These are phyloP conservation scores for Viridothelium virens DNA, from an alignment of 495 filamentous ascomycete species.

Conservation along the genomic window DNA sequence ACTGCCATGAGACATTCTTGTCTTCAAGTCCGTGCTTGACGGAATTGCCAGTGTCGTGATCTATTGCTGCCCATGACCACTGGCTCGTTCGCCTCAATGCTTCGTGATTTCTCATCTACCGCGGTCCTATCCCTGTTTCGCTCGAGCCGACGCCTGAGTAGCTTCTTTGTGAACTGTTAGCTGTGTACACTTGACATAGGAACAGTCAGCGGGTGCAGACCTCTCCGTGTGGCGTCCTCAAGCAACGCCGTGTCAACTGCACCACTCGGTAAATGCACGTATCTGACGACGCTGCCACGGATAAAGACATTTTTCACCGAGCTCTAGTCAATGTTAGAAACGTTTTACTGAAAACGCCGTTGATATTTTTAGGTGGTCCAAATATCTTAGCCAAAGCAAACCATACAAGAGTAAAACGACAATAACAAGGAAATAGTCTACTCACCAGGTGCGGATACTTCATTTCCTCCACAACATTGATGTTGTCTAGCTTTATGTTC, in stretches of 20 bases:
- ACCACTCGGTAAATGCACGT: conserved; percentile 81
- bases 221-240: conserved; percentile 93
- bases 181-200: not conserved
- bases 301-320: conserved; percentile 99
- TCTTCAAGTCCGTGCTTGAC: not conserved
- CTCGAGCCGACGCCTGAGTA: conserved; percentile 24
- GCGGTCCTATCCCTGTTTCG: conserved; percentile 22
- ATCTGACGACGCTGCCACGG: conserved; percentile 89
- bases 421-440: not conserved
- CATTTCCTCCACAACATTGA: conserved; percentile 79
- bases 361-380: no score
- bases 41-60: not conserved
- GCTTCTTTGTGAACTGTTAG: conserved; percentile 18
- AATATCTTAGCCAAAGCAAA: not conserved
- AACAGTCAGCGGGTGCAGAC: conserved; percentile 44
- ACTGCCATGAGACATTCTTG: not conserved
- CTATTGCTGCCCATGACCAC: not conserved
- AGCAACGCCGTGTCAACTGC: conserved; percentile 84
- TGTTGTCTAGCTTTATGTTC: conserved; percentile 97
- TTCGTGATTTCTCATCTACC: not conserved
- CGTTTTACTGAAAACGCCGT: not conserved
- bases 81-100: not conserved
- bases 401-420: not conserved
- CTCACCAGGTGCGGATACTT: conserved; percentile 85
- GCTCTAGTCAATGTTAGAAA: conserved; percentile 37